Percentiles rank a stretch among this genome's conserved stretches.
These are phyloP conservation scores for Phytophthora crassamura DNA, from an alignment of 352 stramenopile species.

Conservation along the genomic window DNA sequence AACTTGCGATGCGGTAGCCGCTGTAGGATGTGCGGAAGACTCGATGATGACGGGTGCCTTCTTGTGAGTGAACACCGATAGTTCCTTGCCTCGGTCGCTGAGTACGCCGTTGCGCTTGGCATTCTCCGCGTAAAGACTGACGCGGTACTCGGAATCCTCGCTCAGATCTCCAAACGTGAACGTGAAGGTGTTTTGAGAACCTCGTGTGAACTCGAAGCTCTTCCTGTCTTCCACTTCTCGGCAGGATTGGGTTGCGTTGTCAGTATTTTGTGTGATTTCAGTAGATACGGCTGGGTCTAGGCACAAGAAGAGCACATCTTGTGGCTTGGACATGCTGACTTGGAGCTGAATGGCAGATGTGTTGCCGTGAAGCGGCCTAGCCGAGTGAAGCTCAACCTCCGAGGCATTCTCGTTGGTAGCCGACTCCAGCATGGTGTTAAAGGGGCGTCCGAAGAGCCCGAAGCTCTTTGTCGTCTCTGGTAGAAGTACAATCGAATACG, in stretches of 20 bases:
- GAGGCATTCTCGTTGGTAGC: conserved; percentile 76
- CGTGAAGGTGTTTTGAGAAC: conserved; percentile 31
- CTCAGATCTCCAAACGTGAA: conserved; percentile 65
- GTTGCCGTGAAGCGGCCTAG: conserved; percentile 44
- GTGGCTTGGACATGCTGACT: conserved; percentile 62
- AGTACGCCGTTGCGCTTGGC: conserved; percentile 57
- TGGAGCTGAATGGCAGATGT: conserved; percentile 47
- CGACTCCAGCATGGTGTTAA: conserved; percentile 51
- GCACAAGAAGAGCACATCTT: conserved; percentile 63
- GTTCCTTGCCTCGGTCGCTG: conserved; percentile 33
- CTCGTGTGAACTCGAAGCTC: conserved; percentile 31
- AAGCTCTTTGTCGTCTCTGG: conserved; percentile 69
- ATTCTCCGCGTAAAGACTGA: conserved; percentile 69
- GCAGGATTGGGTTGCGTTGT: conserved; percentile 22
- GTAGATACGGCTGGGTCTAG: conserved; percentile 12
- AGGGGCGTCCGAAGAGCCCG: conserved; percentile 64
- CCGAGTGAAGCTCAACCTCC: conserved; percentile 42
- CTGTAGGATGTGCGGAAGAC: conserved; percentile 27
- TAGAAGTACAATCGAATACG: conserved; percentile 66
- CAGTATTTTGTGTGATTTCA: neutral
- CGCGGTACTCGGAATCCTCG: conserved; percentile 49
- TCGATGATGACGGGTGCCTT: conserved; percentile 40
- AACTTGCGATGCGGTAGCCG: conserved; percentile 47
- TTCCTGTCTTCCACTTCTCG: conserved; percentile 40
- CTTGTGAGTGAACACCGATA: conserved; percentile 51